Base-by-base conservation (phyloP, 83 land plant species). In the Thuja plicata region DNA sequence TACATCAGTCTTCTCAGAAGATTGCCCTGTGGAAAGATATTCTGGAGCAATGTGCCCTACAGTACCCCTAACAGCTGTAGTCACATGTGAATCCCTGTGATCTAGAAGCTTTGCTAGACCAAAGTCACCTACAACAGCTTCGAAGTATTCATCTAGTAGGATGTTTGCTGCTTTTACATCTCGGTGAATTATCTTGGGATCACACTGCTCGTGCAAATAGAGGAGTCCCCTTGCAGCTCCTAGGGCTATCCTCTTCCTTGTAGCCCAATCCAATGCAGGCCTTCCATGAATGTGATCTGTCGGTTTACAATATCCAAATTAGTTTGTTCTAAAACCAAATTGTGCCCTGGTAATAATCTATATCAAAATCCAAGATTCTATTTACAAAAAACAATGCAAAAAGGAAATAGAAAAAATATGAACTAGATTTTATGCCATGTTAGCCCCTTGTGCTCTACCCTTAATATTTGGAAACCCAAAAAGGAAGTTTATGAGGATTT, bases 41-140 rank as follows among this genome's bases (percentile, higher is more conserved):
- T 95, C 97, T 2, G 95, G 97, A n/a, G 97, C 97, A 21, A 95
- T 95, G 84, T 95, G 97, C 3, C 96, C 96, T 46, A 94, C 96
- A 8, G 96, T 95, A 83, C 96, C 96, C 41, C 96, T 91, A 46
- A 95, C 96, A 5, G 96, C 96, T 73, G 96, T 95, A 19, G 95
- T 95, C 38, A 95, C 94, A 82, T 95, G 96, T 3, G 96, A 95
- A 85, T 95, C 96, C 34, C 88, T 88, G 87, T 94, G 96, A 89
- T 94, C 94, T 80, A 94, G 87, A 88, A 94, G 94, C 92, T 94
- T 94, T 76, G 96, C 96, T 74, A 94, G 84, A 50, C 96, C 96
- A 88, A 94, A 94, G 89, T 94, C 96, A 34, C 96, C 96, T 2
- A 94, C 96, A 40, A 94, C 91, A 17, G 96, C 94, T 57, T 93